Percentiles rank a stretch among this genome's conserved stretches.
phyloP scores from a whole-genome alignment of 192 early-diverging fungal species.

The Physocladia obscura region DNA sequence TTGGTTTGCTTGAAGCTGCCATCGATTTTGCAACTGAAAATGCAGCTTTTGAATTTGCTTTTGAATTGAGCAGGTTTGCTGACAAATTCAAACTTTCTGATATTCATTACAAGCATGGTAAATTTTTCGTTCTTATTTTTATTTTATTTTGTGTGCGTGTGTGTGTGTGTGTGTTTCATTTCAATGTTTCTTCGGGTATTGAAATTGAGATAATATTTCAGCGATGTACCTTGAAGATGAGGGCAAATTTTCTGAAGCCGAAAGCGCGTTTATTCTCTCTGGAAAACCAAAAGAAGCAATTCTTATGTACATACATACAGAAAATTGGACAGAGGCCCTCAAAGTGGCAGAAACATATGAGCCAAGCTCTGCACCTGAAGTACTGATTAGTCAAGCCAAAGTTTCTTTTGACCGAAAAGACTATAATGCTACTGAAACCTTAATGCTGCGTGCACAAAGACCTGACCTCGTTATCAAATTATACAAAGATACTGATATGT shows the following conservation, averaged over 20 bases:
- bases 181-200: neutral
- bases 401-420: constrained; percentile 58
- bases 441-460: constrained; percentile 60
- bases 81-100: constrained; percentile 63
- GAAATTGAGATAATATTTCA: neutral
- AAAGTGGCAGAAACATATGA: constrained; percentile 61
- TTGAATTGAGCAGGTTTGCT: constrained; percentile 60
- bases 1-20: constrained; percentile 59
- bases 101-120: constrained; percentile 68
- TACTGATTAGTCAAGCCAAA: constrained; percentile 63
- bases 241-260: constrained; percentile 64
- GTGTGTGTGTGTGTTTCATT: neutral
- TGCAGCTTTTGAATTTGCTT: constrained; percentile 67
- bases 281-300: constrained; percentile 73
- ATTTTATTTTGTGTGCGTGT: constrained; percentile 40
- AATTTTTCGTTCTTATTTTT: constrained; percentile 13
- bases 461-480: constrained; percentile 62
- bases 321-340: constrained; percentile 64
- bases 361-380: constrained; percentile 50
- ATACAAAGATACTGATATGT: constrained; percentile 59
- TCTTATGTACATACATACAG: constrained; percentile 69
- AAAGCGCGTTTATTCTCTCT: constrained; percentile 57
- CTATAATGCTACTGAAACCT: constrained; percentile 51
- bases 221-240: constrained; percentile 55
- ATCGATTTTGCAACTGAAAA: constrained; percentile 70